These are phyloP conservation scores for Teunomyces kruisii DNA, from an alignment of 805 yeast species.

Conservation along the genomic window DNA sequence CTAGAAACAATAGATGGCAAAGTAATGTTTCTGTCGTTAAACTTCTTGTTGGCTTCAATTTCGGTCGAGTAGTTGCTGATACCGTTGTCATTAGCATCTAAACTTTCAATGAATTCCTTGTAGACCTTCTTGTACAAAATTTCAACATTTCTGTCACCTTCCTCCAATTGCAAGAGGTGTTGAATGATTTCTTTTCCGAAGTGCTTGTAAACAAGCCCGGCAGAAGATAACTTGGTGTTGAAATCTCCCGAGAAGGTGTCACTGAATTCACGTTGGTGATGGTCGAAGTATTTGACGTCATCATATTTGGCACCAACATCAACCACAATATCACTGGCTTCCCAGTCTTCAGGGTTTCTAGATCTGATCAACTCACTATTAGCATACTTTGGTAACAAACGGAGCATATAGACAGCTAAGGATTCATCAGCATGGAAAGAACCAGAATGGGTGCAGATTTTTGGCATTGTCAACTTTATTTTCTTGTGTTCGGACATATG, in stretches of 20 bases:
- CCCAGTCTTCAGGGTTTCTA: constrained; percentile 81
- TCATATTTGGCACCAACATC: constrained; percentile 95
- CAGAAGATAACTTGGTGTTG: constrained; percentile 83
- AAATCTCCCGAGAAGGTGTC: constrained; percentile 66
- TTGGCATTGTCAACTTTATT: constrained; percentile 34
- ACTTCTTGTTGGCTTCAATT: constrained; percentile 56
- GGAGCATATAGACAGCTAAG: constrained; percentile 85
- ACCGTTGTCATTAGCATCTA: constrained; percentile 97
- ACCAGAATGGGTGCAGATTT: constrained; percentile 90
- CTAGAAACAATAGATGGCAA: constrained; percentile 76
- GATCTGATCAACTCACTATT: constrained; percentile 76
- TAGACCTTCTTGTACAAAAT: constrained; percentile 75
- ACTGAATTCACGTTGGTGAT: constrained; percentile 89
- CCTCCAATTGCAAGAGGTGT: constrained; percentile 45
- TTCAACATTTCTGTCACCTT: constrained; percentile 47
- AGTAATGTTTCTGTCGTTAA: constrained; percentile 70
- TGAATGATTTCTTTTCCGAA: constrained; percentile 70
- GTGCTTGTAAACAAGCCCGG: constrained; percentile 90
- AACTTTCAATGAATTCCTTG: constrained; percentile 81
- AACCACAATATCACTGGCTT: constrained; percentile 83
- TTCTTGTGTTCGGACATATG: constrained; percentile 21
- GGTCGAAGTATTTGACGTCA: constrained; percentile 83
- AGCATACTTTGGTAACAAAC: constrained; percentile 64
- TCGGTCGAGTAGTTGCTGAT: constrained; percentile 62
- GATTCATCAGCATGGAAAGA: constrained; percentile 97